Percentiles rank a stretch among this genome's conserved stretches.
These are phyloP conservation scores for Brassica cretica DNA, from an alignment of 345 rosid species.

Conservation along the genomic window DNA sequence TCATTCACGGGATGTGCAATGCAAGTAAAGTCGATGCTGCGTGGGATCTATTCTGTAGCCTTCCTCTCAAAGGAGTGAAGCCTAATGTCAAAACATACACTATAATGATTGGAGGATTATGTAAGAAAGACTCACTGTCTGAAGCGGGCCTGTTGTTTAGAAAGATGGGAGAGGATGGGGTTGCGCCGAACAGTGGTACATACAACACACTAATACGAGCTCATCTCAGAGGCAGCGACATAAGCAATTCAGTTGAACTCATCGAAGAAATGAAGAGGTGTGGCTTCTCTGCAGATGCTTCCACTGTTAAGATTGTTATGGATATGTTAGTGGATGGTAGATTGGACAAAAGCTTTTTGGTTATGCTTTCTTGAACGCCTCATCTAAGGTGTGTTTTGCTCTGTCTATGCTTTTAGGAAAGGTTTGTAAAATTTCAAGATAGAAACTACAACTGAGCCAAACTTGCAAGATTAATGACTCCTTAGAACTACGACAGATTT, in stretches of 20 bases:
- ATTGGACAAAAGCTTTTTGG: not conserved
- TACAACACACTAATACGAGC: not conserved
- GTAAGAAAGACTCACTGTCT: not conserved
- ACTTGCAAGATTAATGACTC: no score
- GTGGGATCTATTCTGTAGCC: slow-evolving; percentile 23
- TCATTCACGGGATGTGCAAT: slow-evolving; percentile 34
- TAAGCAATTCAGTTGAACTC: not conserved
- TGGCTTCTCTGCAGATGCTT: not conserved
- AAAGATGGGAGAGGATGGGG: slow-evolving; percentile 22
- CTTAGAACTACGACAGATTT: not conserved
- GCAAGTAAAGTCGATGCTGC: slow-evolving; percentile 26
- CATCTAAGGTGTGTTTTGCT: not conserved
- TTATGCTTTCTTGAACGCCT: not conserved
- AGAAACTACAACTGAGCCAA: no score
- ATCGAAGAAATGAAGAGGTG: not conserved
- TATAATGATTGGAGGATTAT: slow-evolving; percentile 24
- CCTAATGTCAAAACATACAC: slow-evolving; percentile 20
- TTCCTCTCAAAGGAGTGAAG: slow-evolving; percentile 24
- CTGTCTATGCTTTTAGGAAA: no score
- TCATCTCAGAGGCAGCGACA: not conserved
- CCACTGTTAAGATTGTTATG: not conserved
- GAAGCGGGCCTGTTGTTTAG: slow-evolving; percentile 4
- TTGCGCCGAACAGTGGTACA: slow-evolving; percentile 16
- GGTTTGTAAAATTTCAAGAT: no score
- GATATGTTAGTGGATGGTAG: not conserved